Evolutionary conservation across 208 protist species (phyloP).

Genomic region (Acanthamoeba sp.): DNA sequence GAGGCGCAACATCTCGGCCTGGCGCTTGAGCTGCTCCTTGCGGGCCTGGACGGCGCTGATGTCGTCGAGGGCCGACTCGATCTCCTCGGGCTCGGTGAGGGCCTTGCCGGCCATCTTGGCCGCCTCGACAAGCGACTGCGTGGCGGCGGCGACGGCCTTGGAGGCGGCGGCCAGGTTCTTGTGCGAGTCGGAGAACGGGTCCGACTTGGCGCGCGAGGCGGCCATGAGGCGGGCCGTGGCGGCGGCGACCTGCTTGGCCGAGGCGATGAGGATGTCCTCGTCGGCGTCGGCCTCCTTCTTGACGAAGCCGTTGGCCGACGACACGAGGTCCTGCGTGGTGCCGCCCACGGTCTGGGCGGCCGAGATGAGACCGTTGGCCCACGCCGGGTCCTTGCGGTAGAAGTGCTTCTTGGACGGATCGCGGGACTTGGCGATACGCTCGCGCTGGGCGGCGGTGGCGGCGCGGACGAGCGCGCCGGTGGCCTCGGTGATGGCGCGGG

Average conservation of each 20-base stretch:
- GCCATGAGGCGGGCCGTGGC: slow-evolving; percentile 73
- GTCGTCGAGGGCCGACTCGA: slow-evolving; percentile 47
- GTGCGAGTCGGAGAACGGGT: slow-evolving; percentile 73
- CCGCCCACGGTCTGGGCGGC: slow-evolving; percentile 67
- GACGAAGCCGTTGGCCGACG: slow-evolving; percentile 72
- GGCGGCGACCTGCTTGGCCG: slow-evolving; percentile 65
- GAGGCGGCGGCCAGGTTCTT: slow-evolving; percentile 71
- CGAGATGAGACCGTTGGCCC: slow-evolving; percentile 78
- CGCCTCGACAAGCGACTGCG: slow-evolving; percentile 66
- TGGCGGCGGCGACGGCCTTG: slow-evolving; percentile 74
- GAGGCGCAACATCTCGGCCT: slow-evolving; percentile 66
- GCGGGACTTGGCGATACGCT: slow-evolving; percentile 61
- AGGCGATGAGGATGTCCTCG: slow-evolving; percentile 74
- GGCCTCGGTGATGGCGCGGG: slow-evolving; percentile 68
- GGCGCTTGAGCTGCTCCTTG: slow-evolving; percentile 68
- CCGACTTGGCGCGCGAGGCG: slow-evolving; percentile 73
- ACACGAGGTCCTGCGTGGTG: slow-evolving; percentile 73
- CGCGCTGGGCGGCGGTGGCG: slow-evolving; percentile 51
- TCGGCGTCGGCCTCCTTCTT: slow-evolving; percentile 75
- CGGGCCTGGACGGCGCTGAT: slow-evolving; percentile 58
- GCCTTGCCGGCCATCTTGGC: slow-evolving; percentile 74
- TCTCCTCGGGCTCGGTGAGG: slow-evolving; percentile 62
- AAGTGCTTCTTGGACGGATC: slow-evolving; percentile 70
- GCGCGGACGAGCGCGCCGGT: slow-evolving; percentile 18
- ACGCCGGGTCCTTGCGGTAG: slow-evolving; percentile 73